Percentiles rank a stretch among this genome's conserved stretches.
These are phyloP conservation scores for Aristolochia fimbriata DNA, from an alignment of 164 flowering plant species.

Conservation along the genomic window DNA sequence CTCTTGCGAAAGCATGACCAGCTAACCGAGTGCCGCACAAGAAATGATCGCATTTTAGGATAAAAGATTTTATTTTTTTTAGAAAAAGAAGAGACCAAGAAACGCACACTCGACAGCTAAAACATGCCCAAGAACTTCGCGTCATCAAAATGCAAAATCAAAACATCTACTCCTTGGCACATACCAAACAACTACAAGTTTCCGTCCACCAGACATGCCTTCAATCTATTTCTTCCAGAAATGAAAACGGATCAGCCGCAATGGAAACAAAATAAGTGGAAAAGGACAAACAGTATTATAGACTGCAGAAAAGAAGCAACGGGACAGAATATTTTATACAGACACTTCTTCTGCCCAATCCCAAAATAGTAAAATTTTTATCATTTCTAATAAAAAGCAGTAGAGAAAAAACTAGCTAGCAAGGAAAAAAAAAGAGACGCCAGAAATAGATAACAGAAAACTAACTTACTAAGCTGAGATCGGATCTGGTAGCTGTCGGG, in stretches of 20 bases:
- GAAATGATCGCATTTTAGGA: not conserved
- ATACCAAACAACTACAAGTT: not conserved
- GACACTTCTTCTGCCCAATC: no score
- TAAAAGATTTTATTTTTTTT: not conserved
- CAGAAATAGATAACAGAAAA: not conserved
- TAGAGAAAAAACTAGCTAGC: not conserved
- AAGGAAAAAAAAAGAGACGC: not conserved
- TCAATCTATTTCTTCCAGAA: not conserved
- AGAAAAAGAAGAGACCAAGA: not conserved
- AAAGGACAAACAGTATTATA: not conserved
- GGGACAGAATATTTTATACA: not conserved
- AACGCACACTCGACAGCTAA: not conserved
- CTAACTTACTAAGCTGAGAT: constrained; percentile 21
- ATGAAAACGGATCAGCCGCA: not conserved
- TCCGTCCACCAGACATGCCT: not conserved
- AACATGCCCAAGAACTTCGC: not conserved
- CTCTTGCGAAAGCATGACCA: no score
- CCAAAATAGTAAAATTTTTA: no score
- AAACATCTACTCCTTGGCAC: not conserved
- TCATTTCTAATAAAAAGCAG: not conserved
- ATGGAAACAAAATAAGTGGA: not conserved
- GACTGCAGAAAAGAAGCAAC: not conserved
- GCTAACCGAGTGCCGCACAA: no score
- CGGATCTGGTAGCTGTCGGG: constrained; percentile 36
- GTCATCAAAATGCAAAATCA: not conserved